Conservation (phyloP, 2,329 filamentous ascomycete species). For the Bipolaris zeicola region DNA sequence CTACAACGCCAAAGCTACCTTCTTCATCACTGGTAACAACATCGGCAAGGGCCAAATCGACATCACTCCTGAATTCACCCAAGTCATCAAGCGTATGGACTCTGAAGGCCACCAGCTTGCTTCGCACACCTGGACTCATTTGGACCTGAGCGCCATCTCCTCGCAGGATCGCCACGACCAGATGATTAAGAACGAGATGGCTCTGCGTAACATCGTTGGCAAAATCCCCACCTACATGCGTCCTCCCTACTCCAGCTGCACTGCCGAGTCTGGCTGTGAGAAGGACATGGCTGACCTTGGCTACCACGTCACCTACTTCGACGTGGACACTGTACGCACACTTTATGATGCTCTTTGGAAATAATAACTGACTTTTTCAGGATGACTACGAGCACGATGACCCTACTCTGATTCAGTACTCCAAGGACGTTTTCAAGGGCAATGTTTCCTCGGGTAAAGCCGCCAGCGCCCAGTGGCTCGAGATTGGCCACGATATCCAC, state of each 20-base stretch:
- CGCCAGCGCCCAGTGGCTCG: conserved; percentile 42
- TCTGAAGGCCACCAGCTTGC: conserved; percentile 65
- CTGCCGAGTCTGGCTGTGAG: conserved; percentile 44
- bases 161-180: conserved; percentile 53
- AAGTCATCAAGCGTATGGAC: conserved; percentile 62
- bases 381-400: conserved; percentile 65
- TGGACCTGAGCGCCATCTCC: conserved; percentile 54
- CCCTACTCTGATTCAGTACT: conserved; percentile 56
- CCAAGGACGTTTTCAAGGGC: conserved; percentile 59
- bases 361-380: not conserved
- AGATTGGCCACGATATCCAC: conserved; percentile 60
- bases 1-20: conserved; percentile 69
- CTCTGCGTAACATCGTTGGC: conserved; percentile 61
- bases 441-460: conserved; percentile 49
- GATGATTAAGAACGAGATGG: conserved; percentile 62
- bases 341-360: not conserved
- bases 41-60: conserved; percentile 63
- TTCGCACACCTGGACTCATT: conserved; percentile 63
- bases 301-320: conserved; percentile 66
- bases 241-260: conserved; percentile 57
- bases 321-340: conserved; percentile 57
- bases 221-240: conserved; percentile 62
- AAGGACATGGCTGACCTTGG: conserved; percentile 53
- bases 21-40: conserved; percentile 68
- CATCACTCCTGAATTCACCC: conserved; percentile 53